phyloP scores from a whole-genome alignment of 2,329 filamentous ascomycete species.

The Exophiala viscosa region DNA sequence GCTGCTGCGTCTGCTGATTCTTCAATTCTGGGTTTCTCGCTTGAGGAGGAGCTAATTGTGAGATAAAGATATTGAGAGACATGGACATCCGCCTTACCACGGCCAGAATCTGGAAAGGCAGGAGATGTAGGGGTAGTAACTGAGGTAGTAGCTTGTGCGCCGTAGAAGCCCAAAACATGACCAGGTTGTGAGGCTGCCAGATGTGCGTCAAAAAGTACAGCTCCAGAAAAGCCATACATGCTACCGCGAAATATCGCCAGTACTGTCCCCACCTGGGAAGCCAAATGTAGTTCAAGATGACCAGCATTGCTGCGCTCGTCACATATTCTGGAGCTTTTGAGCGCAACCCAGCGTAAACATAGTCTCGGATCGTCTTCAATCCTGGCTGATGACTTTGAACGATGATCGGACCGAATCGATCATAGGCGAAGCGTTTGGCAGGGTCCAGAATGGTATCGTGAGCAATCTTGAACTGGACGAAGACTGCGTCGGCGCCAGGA shows the following conservation, averaged over 20 bases:
- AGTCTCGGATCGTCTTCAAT: slow-evolving; percentile 64
- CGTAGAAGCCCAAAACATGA: slow-evolving; percentile 13
- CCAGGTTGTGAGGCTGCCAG: slow-evolving; percentile 20
- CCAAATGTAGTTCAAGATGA: slow-evolving; percentile 29
- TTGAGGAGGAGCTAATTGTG: slow-evolving; percentile 66
- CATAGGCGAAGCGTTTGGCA: slow-evolving; percentile 78
- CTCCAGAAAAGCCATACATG: slow-evolving; percentile 55
- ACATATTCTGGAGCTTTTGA: slow-evolving; percentile 39
- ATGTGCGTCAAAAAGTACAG: slow-evolving; percentile 53
- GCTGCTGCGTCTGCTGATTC: slow-evolving; percentile 54
- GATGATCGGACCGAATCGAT: slow-evolving; percentile 76
- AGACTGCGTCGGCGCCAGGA: slow-evolving; percentile 47
- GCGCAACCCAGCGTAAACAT: slow-evolving; percentile 62
- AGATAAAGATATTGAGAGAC: slow-evolving; percentile 77
- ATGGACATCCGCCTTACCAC: slow-evolving; percentile 73
- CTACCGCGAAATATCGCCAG: slow-evolving; percentile 53
- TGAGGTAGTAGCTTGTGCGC: slow-evolving; percentile 31
- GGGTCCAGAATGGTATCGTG: slow-evolving; percentile 78
- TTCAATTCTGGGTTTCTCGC: slow-evolving; percentile 33
- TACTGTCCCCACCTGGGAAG: slow-evolving; percentile 30
- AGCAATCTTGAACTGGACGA: slow-evolving; percentile 78
- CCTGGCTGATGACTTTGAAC: slow-evolving; percentile 51
- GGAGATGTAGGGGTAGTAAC: slow-evolving; percentile 46
- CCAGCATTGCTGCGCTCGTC: slow-evolving; percentile 33
- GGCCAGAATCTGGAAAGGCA: slow-evolving; percentile 80